These are phyloP conservation scores for Isatis lusitanica DNA, from an alignment of 441 rosid genomes.

Conservation along the genomic window DNA sequence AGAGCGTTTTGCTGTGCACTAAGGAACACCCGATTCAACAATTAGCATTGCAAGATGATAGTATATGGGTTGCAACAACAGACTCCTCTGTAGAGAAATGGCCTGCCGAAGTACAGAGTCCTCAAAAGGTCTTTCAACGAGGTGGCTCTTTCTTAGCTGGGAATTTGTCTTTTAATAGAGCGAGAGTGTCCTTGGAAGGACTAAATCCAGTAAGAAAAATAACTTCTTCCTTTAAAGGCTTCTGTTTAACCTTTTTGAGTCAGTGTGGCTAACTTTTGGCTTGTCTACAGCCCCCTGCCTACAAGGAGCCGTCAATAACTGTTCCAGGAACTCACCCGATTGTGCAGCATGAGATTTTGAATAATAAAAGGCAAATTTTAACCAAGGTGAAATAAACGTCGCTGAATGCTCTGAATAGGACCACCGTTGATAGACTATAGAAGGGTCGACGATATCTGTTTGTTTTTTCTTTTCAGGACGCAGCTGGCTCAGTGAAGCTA, in stretches of 20 bases:
- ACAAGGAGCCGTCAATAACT: constrained; percentile 72
- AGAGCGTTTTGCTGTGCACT: constrained; percentile 87
- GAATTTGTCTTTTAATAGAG: constrained; percentile 95
- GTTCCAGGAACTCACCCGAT: constrained; percentile 91
- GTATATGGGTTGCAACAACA: constrained; percentile 93
- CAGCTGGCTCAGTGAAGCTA: constrained; percentile 89
- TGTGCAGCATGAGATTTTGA: constrained; percentile 93
- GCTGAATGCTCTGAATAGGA: constrained; percentile 1
- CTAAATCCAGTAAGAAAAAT: constrained; percentile 77
- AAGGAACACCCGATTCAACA: constrained; percentile 91
- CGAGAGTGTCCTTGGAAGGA: constrained; percentile 97
- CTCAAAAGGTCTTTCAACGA: constrained; percentile 82
- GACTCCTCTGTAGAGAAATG: constrained; percentile 90
- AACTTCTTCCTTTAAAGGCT: background rate
- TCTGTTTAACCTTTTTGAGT: background rate
- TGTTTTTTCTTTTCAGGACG: constrained; percentile 55
- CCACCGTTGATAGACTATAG: constrained; percentile 12
- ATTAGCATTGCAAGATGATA: constrained; percentile 87
- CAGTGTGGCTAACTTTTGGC: constrained; percentile 14
- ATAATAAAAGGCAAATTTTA: constrained; percentile 91
- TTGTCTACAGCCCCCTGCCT: constrained; percentile 69
- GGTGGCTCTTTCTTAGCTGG: constrained; percentile 98
- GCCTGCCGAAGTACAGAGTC: constrained; percentile 92
- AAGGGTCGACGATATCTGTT: constrained; percentile 22
- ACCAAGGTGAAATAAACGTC: constrained; percentile 66